These are phyloP conservation scores for Immersiella caudata DNA, from an alignment of 495 filamentous ascomycete species.

Conservation along the genomic window DNA sequence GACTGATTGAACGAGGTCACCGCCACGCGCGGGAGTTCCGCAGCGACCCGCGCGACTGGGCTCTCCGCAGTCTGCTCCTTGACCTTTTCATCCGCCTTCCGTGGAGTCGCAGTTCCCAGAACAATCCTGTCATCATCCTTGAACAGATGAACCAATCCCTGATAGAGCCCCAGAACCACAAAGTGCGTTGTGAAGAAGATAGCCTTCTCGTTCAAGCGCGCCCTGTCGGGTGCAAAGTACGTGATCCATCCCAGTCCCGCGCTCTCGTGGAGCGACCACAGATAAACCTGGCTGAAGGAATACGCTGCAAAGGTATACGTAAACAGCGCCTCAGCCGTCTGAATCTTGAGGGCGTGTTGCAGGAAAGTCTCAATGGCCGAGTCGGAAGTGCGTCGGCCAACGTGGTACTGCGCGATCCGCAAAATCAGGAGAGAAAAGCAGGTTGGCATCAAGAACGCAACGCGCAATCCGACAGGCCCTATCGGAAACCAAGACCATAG, in stretches of 20 bases:
- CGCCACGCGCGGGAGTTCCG: slow-evolving; percentile 38
- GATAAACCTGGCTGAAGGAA: slow-evolving; percentile 80
- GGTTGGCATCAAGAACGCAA: slow-evolving; percentile 73
- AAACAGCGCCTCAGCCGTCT: slow-evolving; percentile 65
- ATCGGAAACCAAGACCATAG: slow-evolving; percentile 88
- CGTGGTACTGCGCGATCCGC: slow-evolving; percentile 83
- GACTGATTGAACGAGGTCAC: slow-evolving; percentile 43
- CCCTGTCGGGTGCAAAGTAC: slow-evolving; percentile 65
- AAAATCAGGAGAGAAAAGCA: slow-evolving; percentile 72
- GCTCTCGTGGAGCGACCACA: slow-evolving; percentile 68
- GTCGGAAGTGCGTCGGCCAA: slow-evolving; percentile 68
- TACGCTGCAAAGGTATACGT: slow-evolving; percentile 79
- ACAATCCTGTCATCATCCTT: slow-evolving; percentile 73
- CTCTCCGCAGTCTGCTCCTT: slow-evolving; percentile 32
- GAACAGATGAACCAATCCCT: slow-evolving; percentile 70
- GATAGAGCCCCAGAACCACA: slow-evolving; percentile 65
- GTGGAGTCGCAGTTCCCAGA: slow-evolving; percentile 46
- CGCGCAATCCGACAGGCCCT: slow-evolving; percentile 71
- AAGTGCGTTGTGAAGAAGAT: slow-evolving; percentile 78
- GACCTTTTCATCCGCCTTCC: slow-evolving; percentile 28
- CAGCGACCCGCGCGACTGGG: slow-evolving; percentile 31
- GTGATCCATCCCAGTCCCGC: slow-evolving; percentile 74
- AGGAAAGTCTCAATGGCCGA: slow-evolving; percentile 67
- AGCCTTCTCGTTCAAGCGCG: slow-evolving; percentile 82
- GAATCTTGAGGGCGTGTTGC: slow-evolving; percentile 55